These are phyloP conservation scores for Starmerella cellae DNA, from an alignment of 805 yeast species.

Conservation along the genomic window DNA sequence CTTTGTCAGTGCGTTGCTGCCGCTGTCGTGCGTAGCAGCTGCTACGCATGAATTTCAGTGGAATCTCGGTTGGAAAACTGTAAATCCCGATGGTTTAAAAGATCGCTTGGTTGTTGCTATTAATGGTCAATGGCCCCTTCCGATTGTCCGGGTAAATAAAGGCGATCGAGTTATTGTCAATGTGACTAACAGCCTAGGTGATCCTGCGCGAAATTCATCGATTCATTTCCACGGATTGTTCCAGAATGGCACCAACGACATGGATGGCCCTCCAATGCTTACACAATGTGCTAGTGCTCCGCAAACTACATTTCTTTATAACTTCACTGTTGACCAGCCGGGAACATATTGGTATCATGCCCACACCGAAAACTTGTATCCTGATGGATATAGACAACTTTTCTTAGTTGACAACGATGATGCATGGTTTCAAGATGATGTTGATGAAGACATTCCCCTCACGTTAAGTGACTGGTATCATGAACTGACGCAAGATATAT, in stretches of 20 bases:
- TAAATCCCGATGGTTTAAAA: slow-evolving; percentile 45
- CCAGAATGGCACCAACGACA: slow-evolving; percentile 56
- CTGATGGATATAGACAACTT: slow-evolving; percentile 58
- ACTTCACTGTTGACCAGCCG: slow-evolving; percentile 76
- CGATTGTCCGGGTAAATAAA: slow-evolving; percentile 58
- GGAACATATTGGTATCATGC: slow-evolving; percentile 98
- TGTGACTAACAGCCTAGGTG: slow-evolving; percentile 60
- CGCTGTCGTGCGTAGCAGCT: background rate
- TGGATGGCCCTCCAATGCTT: slow-evolving; percentile 86
- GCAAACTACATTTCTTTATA: slow-evolving; percentile 59
- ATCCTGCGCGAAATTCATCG: slow-evolving; percentile 46
- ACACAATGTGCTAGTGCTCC: slow-evolving; percentile 90
- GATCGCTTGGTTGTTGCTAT: slow-evolving; percentile 45
- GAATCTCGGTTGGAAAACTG: slow-evolving; percentile 23
- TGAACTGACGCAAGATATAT: slow-evolving; percentile 38
- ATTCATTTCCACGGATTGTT: slow-evolving; percentile 92
- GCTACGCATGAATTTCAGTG: slow-evolving; percentile 27
- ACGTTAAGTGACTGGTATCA: slow-evolving; percentile 86
- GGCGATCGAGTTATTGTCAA: slow-evolving; percentile 68
- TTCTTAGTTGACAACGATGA: slow-evolving; percentile 61
- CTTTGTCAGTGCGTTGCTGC: background rate
- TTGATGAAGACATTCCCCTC: slow-evolving; percentile 64
- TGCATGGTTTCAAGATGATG: slow-evolving; percentile 47
- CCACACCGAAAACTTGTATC: slow-evolving; percentile 78
- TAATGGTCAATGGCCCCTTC: slow-evolving; percentile 74